phyloP scores from a whole-genome alignment of 2,329 filamentous ascomycete genomes.

The Monascus ruber region DNA sequence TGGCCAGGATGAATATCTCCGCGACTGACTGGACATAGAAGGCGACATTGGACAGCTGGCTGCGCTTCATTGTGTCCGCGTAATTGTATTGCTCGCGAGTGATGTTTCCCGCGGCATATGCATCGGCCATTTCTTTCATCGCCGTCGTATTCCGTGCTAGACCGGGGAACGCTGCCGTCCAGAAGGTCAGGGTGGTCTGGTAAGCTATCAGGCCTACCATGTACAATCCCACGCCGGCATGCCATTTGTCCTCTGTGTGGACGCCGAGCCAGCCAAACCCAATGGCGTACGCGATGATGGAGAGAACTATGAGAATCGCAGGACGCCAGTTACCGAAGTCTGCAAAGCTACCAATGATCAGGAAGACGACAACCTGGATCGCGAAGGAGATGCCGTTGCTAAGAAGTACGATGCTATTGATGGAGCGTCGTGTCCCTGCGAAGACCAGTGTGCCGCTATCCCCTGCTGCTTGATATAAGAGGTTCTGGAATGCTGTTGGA shows the following conservation, averaged over 20 bases:
- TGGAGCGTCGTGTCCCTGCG: conserved; percentile 45
- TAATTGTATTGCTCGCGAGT: conserved; percentile 49
- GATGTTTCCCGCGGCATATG: conserved; percentile 42
- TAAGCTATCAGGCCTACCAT: conserved; percentile 57
- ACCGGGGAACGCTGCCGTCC: conserved; percentile 53
- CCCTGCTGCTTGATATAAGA: conserved; percentile 50
- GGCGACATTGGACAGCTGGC: conserved; percentile 50
- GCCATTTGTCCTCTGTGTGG: conserved; percentile 49
- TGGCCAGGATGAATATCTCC: conserved; percentile 52
- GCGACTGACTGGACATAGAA: conserved; percentile 54
- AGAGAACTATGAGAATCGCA: conserved; percentile 51
- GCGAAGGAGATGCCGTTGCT: conserved; percentile 59
- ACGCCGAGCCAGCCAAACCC: conserved; percentile 60
- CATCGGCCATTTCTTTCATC: conserved; percentile 39
- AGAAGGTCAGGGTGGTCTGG: conserved; percentile 57
- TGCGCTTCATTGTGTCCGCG: conserved; percentile 52
- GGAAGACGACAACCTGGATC: conserved; percentile 46
- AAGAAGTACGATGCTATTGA: conserved; percentile 55
- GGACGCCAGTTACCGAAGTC: conserved; percentile 57
- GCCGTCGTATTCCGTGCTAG: conserved; percentile 44
- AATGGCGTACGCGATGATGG: conserved; percentile 49
- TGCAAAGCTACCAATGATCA: conserved; percentile 37
- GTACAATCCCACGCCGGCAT: conserved; percentile 49
- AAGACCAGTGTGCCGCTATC: conserved; percentile 44
- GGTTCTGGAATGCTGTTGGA: conserved; percentile 53